Percentiles rank a stretch among this genome's conserved stretches.
phyloP scores from a whole-genome alignment of 768 basidiomycete species.

The Trametes maxima region DNA sequence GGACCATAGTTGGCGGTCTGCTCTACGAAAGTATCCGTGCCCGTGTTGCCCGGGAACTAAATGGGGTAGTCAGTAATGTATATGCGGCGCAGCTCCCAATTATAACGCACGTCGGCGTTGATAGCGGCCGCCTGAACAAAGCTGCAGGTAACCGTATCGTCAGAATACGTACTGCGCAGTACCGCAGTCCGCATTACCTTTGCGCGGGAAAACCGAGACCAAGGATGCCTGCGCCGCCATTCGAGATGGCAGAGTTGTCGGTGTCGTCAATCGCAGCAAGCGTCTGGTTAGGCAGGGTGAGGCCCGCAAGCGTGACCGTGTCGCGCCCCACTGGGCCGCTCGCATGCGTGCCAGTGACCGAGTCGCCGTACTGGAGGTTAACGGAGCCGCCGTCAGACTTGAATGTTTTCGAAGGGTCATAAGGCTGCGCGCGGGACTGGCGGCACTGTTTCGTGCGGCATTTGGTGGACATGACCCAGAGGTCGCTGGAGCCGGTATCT shows the following conservation, averaged over 20 bases:
- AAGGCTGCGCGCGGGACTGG: conserved; percentile 43
- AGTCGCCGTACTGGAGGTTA: conserved; percentile 67
- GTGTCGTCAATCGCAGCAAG: conserved; percentile 73
- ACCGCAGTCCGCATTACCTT: conserved; percentile 45
- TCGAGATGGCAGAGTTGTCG: conserved; percentile 63
- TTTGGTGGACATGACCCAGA: conserved; percentile 69
- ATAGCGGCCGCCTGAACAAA: conserved; percentile 31
- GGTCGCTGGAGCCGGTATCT: conserved; percentile 82
- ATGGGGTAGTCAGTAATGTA: not conserved
- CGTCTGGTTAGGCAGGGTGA: conserved; percentile 53
- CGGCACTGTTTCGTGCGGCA: conserved; percentile 48
- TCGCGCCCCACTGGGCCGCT: conserved; percentile 66
- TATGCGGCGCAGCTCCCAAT: not conserved
- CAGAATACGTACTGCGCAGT: not conserved
- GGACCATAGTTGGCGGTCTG: conserved; percentile 35
- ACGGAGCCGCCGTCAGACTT: conserved; percentile 49
- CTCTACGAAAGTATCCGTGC: conserved; percentile 31
- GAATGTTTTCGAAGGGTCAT: conserved; percentile 48
- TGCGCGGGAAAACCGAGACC: conserved; percentile 78
- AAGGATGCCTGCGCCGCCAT: conserved; percentile 67
- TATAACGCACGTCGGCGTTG: conserved; percentile 21
- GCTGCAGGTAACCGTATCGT: conserved; percentile 6
- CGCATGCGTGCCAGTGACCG: conserved; percentile 68
- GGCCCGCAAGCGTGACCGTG: conserved; percentile 54
- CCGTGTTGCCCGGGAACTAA: conserved; percentile 26